Evolutionary conservation across 352 stramenopile species (phyloP), one percentile per base, ranked within the genome.

Genomic region (Pythium apleroticum): DNA sequence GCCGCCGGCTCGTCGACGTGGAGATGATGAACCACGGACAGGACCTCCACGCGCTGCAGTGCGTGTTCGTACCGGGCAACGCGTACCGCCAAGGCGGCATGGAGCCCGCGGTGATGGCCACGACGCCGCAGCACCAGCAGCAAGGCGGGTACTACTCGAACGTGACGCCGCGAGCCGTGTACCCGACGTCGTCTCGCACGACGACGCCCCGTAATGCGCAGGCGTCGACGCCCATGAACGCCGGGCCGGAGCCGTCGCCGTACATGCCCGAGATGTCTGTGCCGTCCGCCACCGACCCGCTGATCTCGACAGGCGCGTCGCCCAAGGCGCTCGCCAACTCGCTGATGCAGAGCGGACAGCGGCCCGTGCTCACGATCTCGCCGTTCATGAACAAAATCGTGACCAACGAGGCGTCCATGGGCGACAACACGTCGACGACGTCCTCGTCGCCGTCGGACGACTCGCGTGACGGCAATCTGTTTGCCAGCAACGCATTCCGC

Each of bases 341-440:
- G 49, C 25, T 70, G 20, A 31, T 52, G 39, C 28, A 41, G 20
- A 62, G 52, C 45, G 53, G 57, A 12, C 78, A 86, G 33, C 77
- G 80, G 2, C 76, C 79, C 7, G 77, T 71, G 4, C 73, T 90
- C 31, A 89, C 81, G 27, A 89, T 90, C 53, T 91, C 80, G 41
- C 80, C 79, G 12, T 90, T 76, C 58, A 90, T 90, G 79, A 88
- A 89, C 72, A 89, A 90, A 52, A 79, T 84, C 22, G 76, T 70
- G 10, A 72, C 75, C 2, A 63, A 61, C 15, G 57, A 85, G 46
- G 39, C 58, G 33, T 30, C 52, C 37, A 61, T 45, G 70, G 77
- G 31, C 64, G 80, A 33, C 63, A 74, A 30, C 57, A 59, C 43
- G n/a, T 50, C 43, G 1, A 50, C 43, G 22, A 28, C 54, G 17